phyloP scores from a whole-genome alignment of 2,329 filamentous ascomycete genomes.

The Scytalidium sp. region DNA sequence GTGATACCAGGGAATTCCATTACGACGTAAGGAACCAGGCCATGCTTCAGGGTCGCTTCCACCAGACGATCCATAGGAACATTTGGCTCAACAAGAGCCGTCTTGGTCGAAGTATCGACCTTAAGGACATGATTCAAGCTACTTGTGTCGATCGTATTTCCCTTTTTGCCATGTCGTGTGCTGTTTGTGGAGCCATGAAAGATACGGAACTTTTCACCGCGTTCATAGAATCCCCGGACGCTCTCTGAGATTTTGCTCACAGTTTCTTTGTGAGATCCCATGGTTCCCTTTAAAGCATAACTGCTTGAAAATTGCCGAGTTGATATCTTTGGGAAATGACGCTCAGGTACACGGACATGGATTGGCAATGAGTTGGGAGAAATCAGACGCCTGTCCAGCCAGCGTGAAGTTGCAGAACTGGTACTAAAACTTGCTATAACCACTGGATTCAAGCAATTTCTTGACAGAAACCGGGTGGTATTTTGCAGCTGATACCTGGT shows the following conservation, averaged over 20 bases:
- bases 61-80: constrained; percentile 65
- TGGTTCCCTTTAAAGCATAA: neutral
- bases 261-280: constrained; percentile 32
- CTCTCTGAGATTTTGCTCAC: constrained; percentile 41
- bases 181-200: constrained; percentile 55
- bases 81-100: constrained; percentile 60
- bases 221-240: constrained; percentile 41
- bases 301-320: neutral
- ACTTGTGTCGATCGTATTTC: constrained; percentile 40
- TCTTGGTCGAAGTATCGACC: constrained; percentile 38
- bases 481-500: neutral
- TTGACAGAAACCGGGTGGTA: too few relatives aligned
- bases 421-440: neutral
- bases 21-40: constrained; percentile 59
- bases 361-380: neutral
- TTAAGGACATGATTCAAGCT: constrained; percentile 41
- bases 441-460: neutral
- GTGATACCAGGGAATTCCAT: constrained; percentile 73
- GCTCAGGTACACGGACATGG: neutral
- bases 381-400: neutral
- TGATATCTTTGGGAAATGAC: neutral
- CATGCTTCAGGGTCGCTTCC: constrained; percentile 48
- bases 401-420: neutral
- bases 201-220: constrained; percentile 45
- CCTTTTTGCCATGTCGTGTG: constrained; percentile 34